Evolutionary conservation across 2,329 filamentous ascomycete species (phyloP), one percentile per base, ranked within the genome.

Genomic region (Camillea tinctor): DNA sequence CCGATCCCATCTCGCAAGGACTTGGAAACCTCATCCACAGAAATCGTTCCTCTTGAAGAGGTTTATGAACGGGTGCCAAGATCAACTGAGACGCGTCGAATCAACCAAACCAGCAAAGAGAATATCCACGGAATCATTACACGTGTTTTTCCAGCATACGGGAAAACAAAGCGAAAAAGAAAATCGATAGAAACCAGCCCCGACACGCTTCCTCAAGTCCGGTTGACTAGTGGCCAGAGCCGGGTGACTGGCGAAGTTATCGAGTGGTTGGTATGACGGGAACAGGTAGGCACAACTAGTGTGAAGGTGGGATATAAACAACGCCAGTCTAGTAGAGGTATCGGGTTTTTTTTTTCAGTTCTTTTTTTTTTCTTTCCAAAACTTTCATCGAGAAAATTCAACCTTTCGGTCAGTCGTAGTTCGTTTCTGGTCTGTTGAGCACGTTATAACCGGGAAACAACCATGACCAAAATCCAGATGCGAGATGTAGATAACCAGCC

Each of bases 391-490:
- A 54, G 55, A 50, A 55, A 20, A 57, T 52, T 36, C 36, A 59
- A 58, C 61, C 70, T 71, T 71, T 66, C 52, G 61, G 60, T 60
- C 58, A 64, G 60, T 71, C 68, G 62, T 71, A 60, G 67, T 69
- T 69, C 66, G 65, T 69, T 54, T 66, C 66, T 65, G 64, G 61
- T 64, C 68, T 66, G 66, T 66, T 65, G 62, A 64, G 59, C 60
- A 60, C 62, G 60, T 67, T 58, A 68, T 55, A 66, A 64, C 57
- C 65, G 62, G 63, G 62, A 64, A 52, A 62, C 64, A 64, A 50
- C 62, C 64, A 66, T 65, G 59, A 58, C 68, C 69, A 60, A 68
- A 62, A 65, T 67, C 68, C 67, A 69, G 64, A 72, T 72, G 70
- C 68, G 69, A 70, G 63, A 63, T 59, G 58, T 44, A 44, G 36